phyloP scores from a whole-genome alignment of 2,329 filamentous ascomycete species.

The Aspergillus oerlinghausenensis region DNA sequence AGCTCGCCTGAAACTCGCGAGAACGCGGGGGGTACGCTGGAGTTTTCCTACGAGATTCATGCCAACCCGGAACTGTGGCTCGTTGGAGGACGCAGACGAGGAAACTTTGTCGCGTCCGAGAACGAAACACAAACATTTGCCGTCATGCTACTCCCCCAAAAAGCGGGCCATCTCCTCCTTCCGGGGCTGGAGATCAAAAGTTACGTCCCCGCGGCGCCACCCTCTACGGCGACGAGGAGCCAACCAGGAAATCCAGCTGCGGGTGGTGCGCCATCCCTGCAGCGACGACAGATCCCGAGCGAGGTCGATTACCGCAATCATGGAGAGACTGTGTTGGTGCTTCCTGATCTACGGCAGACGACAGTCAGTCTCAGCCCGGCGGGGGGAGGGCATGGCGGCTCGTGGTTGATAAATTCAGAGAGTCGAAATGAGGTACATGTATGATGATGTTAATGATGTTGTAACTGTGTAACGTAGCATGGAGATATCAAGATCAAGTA shows the following conservation, averaged over 20 bases:
- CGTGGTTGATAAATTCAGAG: slow-evolving; percentile 63
- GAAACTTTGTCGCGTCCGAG: slow-evolving; percentile 60
- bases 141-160: slow-evolving; percentile 73
- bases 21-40: slow-evolving; percentile 49
- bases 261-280: slow-evolving; percentile 16
- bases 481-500: not conserved
- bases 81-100: slow-evolving; percentile 73
- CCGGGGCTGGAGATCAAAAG: slow-evolving; percentile 72
- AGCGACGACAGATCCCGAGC: slow-evolving; percentile 48
- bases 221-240: slow-evolving; percentile 10
- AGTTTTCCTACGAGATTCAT: slow-evolving; percentile 80
- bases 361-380: slow-evolving; percentile 69
- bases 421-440: slow-evolving; percentile 14
- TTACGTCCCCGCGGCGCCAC: slow-evolving; percentile 44
- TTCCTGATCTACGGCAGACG: slow-evolving; percentile 65
- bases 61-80: slow-evolving; percentile 75
- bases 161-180: slow-evolving; percentile 70
- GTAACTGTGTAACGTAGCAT: not conserved
- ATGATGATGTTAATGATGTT: not conserved
- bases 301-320: slow-evolving; percentile 79
- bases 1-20: slow-evolving; percentile 28
- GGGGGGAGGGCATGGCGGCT: slow-evolving; percentile 51
- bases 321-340: slow-evolving; percentile 70
- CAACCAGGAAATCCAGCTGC: slow-evolving; percentile 1
- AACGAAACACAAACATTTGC: slow-evolving; percentile 53